Evolutionary conservation across 2,329 filamentous ascomycete species (phyloP), one percentile per base, ranked within the genome.

Genomic region (Sarocladium strictum): DNA sequence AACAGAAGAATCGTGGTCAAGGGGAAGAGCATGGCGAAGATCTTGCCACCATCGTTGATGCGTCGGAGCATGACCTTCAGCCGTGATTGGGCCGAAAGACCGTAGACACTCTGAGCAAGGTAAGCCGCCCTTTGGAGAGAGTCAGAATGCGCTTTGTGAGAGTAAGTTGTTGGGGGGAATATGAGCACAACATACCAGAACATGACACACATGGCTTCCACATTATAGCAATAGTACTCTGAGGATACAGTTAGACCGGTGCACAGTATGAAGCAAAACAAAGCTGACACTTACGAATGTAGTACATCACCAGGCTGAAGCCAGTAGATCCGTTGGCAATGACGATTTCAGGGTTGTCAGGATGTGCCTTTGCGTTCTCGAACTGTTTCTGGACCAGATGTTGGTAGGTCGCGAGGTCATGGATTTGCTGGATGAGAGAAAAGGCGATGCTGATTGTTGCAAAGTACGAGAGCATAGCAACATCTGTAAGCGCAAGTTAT

Each of bases 171-270:
- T n/a, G n/a, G n/a, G n/a, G n/a, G n/a, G n/a, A n/a, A n/a, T n/a
- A 24, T 14, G 40, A 21, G 10, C 21, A 43, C 5, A 6, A 11
- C 40, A 9, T 15, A 43, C 40, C 40, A 43, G 40, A 43, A 43
- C 40, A 43, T 43, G 17, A 43, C 40, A 43, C 40, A 43, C 40
- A 43, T 43, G 10, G 40, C 40, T 43, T 43, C 40, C 17, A 43
- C 40, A 24, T 17, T 43, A 15, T 43, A 43, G 40, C 40, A 43
- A 7, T 24, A 43, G n/a, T 43, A 43, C 17, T 43, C 40, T 43
- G 17, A 21, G 40, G 7, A 24, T 11, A 9, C 24, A 7, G 40
- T 43, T 21, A 43, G 40, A 11, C n/a, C 3, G 40, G 40, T 23
- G 40, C 7, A 23, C n/a, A 7, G 6, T 5, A 10, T 15, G 35